These are phyloP conservation scores for Seiridium unicorne DNA, from an alignment of 2,329 filamentous ascomycete genomes.

Conservation along the genomic window DNA sequence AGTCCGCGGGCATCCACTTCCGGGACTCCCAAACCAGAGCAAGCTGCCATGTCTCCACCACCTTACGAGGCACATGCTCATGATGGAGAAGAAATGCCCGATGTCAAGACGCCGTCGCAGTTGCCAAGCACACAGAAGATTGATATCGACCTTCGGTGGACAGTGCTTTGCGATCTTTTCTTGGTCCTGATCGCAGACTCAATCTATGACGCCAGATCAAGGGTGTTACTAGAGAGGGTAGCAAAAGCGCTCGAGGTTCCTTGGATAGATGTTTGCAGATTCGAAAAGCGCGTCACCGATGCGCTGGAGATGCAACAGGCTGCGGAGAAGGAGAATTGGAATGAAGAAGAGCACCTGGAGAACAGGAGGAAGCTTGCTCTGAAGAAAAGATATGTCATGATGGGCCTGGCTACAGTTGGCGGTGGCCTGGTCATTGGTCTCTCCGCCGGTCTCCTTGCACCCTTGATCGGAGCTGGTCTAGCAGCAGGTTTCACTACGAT, in stretches of 20 bases:
- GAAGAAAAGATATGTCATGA: slow-evolving; percentile 85
- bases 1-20: slow-evolving; percentile 26
- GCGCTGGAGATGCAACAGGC: slow-evolving; percentile 97
- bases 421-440: slow-evolving; percentile 93
- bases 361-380: slow-evolving; percentile 75
- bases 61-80: slow-evolving; percentile 63
- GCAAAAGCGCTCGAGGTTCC: slow-evolving; percentile 76
- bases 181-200: slow-evolving; percentile 95
- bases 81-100: slow-evolving; percentile 69
- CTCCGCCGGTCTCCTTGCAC: slow-evolving; percentile 86
- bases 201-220: slow-evolving; percentile 85
- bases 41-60: slow-evolving; percentile 50
- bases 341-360: slow-evolving; percentile 93
- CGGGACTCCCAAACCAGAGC: slow-evolving; percentile 37
- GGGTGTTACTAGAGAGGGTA: slow-evolving; percentile 79
- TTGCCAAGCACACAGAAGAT: slow-evolving; percentile 79
- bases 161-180: slow-evolving; percentile 92
- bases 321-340: slow-evolving; percentile 94
- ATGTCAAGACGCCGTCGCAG: slow-evolving; percentile 79
- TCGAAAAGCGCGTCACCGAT: slow-evolving; percentile 96
- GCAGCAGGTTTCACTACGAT: slow-evolving; percentile 95
- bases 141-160: slow-evolving; percentile 96
- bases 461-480: slow-evolving; percentile 89
- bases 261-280: slow-evolving; percentile 92
- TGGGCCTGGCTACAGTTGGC: slow-evolving; percentile 95